Conservation (phyloP, 2,329 filamentous ascomycete species). For the Fusarium napiforme region DNA sequence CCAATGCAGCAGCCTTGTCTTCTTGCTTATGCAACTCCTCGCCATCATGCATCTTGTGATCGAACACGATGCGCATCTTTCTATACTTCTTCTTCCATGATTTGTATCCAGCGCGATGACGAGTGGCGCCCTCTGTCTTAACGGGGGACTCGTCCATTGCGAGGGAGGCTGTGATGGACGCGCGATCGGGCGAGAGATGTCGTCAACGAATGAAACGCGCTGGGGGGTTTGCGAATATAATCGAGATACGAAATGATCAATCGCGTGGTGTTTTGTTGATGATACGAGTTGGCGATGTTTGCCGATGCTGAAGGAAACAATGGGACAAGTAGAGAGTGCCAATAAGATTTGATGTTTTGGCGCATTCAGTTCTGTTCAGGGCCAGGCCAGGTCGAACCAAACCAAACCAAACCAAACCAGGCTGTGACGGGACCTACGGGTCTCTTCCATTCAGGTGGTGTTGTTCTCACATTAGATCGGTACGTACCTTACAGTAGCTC, state of each 20-base stretch:
- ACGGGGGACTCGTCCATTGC: constrained; percentile 51
- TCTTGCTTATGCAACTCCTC: constrained; percentile 85
- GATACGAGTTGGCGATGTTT: constrained; percentile 27
- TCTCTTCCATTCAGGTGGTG: constrained; percentile 15
- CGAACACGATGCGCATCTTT: constrained; percentile 85
- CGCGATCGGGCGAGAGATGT: constrained; percentile 13
- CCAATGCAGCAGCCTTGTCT: constrained; percentile 81
- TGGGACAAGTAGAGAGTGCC: constrained; percentile 24
- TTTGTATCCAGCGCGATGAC: constrained; percentile 65
- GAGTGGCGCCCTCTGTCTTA: constrained; percentile 58
- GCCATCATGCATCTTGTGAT: constrained; percentile 80
- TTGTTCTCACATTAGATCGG: constrained; percentile 32
- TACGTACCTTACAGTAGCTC: constrained; percentile 36
- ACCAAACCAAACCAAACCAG: not conserved
- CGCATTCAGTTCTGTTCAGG: constrained; percentile 17
- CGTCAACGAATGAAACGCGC: constrained; percentile 13
- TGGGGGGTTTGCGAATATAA: not conserved
- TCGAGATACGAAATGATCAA: not conserved
- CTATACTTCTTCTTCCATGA: constrained; percentile 94
- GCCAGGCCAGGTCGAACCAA: not conserved
- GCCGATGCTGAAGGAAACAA: constrained; percentile 10
- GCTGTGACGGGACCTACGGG: not conserved
- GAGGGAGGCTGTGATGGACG: constrained; percentile 10
- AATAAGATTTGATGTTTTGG: constrained; percentile 28
- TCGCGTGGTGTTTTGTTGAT: constrained; percentile 21